phyloP scores from a whole-genome alignment of 345 rosid species.

The Erysimum cheiranthoides region DNA sequence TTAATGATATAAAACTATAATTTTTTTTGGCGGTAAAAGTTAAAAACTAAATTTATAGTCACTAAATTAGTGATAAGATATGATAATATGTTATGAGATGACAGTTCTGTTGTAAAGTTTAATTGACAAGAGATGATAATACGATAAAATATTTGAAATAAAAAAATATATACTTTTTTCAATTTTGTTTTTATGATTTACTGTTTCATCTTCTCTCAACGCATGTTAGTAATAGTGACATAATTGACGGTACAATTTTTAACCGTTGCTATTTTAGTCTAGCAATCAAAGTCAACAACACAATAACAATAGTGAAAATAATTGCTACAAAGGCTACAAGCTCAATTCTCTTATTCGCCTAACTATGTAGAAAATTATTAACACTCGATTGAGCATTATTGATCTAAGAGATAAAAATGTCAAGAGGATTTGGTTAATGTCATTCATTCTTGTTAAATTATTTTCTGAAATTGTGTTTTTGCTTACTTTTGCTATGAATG shows the following conservation, averaged over 20 bases:
- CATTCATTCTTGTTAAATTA: constrained; percentile 14
- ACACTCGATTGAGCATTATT: background rate
- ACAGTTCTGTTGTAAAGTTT: no score
- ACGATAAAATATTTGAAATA: no score
- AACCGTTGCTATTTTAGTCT: background rate
- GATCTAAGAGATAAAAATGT: constrained; percentile 17
- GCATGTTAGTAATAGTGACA: no score
- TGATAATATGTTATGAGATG: no score
- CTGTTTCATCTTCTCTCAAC: background rate
- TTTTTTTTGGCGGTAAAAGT: no score
- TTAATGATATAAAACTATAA: no score
- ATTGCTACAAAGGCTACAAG: background rate
- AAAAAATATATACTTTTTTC: no score
- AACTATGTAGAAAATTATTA: background rate
- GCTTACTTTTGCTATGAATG: background rate
- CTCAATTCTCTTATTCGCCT: background rate
- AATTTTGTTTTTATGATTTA: background rate
- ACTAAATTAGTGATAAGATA: no score
- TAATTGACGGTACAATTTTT: no score
- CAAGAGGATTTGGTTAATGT: constrained; percentile 22
- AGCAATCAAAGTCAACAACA: background rate
- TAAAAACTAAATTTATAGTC: no score
- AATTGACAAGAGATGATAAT: no score
- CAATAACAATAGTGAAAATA: background rate
- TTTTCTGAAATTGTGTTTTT: background rate